Conservation (phyloP, 2,329 filamentous ascomycete species). For the Fusarium sublunatum region DNA sequence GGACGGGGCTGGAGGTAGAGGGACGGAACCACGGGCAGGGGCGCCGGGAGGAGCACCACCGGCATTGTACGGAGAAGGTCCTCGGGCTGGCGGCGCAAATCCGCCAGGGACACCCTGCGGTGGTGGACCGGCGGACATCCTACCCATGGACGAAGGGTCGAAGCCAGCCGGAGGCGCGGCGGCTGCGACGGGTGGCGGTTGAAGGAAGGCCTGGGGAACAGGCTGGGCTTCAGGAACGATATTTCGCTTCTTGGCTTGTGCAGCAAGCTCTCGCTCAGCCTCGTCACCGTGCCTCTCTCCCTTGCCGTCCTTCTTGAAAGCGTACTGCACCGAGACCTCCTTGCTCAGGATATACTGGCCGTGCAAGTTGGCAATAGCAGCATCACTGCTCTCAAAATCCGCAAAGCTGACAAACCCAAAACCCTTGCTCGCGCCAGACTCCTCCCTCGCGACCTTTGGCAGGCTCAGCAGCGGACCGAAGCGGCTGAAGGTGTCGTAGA, state of each 20-base stretch:
- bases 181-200: conserved; percentile 41
- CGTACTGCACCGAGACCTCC: conserved; percentile 95
- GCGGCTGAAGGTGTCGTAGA: conserved; percentile 93
- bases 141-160: conserved; percentile 50
- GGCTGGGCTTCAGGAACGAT: conserved; percentile 84
- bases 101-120: conserved; percentile 53
- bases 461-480: conserved; percentile 87
- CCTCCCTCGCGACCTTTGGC: conserved; percentile 93
- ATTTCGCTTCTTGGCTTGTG: conserved; percentile 93
- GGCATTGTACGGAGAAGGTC: conserved; percentile 51
- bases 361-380: conserved; percentile 91
- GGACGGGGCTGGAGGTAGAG: conserved; percentile 61
- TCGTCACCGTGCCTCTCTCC: conserved; percentile 95
- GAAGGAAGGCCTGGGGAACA: conserved; percentile 78
- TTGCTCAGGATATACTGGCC: conserved; percentile 98
- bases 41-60: conserved; percentile 44
- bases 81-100: conserved; percentile 53
- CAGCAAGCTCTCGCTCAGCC: conserved; percentile 90
- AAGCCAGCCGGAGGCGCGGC: conserved; percentile 49
- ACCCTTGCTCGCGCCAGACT: conserved; percentile 88
- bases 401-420: conserved; percentile 96
- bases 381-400: conserved; percentile 93
- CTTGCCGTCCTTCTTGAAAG: conserved; percentile 99
- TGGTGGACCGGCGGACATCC: conserved; percentile 45
- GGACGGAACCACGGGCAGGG: conserved; percentile 48